A percentile compares a stretch with the other conserved stretches of the same genome.
Conservation (phyloP, 495 filamentous ascomycete genomes). For the Aspergillus nidulans region DNA sequence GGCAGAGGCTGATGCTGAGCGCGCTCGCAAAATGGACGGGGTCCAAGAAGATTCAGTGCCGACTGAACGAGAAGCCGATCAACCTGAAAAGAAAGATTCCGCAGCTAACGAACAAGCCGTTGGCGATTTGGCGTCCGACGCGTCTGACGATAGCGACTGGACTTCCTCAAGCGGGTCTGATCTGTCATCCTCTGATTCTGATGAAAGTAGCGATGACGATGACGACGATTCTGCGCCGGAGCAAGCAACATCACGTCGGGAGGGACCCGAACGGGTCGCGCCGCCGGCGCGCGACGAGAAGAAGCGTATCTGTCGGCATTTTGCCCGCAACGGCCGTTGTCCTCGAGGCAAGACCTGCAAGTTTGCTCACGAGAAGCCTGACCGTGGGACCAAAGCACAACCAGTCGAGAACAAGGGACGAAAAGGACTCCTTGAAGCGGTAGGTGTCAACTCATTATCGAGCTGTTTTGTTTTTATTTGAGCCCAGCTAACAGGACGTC, state of each 20-base stretch:
- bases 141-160: slow-evolving; percentile 30
- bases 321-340: slow-evolving; percentile 44
- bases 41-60: slow-evolving; percentile 13
- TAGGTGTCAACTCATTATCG: slow-evolving; percentile 28
- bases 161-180: slow-evolving; percentile 36
- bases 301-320: slow-evolving; percentile 39
- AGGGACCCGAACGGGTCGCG: slow-evolving; percentile 38
- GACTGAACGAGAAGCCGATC: neutral
- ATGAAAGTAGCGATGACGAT: slow-evolving; percentile 31
- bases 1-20: slow-evolving; percentile 45
- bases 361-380: slow-evolving; percentile 40
- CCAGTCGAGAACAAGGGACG: slow-evolving; percentile 29
- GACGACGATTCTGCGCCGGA: slow-evolving; percentile 37
- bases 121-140: slow-evolving; percentile 10
- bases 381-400: slow-evolving; percentile 31
- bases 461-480: neutral
- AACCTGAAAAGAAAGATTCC: neutral
- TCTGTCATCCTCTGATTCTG: slow-evolving; percentile 29
- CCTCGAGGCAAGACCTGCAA: slow-evolving; percentile 41
- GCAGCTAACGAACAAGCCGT: slow-evolving; percentile 16
- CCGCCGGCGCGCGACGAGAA: slow-evolving; percentile 40
- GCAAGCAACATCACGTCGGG: slow-evolving; percentile 34
- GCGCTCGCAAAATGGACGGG: slow-evolving; percentile 35
- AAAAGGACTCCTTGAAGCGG: slow-evolving; percentile 49
- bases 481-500: slow-evolving; percentile 10